These are phyloP conservation scores for Ascosphaera acerosa DNA, from an alignment of 2,329 filamentous ascomycete genomes.

Conservation along the genomic window DNA sequence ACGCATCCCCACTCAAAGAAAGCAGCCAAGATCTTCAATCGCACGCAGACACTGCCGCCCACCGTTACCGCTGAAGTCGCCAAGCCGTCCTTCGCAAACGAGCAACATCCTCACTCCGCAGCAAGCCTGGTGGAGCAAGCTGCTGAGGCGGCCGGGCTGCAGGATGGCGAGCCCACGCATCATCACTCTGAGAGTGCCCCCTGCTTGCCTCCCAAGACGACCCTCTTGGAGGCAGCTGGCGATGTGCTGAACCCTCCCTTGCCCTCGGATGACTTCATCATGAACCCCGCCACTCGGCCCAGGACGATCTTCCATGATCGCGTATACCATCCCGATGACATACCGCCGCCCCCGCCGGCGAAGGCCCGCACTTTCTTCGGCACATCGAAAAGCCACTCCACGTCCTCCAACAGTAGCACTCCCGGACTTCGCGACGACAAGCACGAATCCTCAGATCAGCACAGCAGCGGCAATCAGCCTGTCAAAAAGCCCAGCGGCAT, in stretches of 20 bases:
- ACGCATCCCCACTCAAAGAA: conserved; percentile 24
- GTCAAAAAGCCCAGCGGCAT: conserved; percentile 23
- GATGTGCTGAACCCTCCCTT: conserved; percentile 79
- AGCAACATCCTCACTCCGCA: background rate
- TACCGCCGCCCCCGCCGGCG: conserved; percentile 45
- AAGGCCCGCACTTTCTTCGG: conserved; percentile 18
- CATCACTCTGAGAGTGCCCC: too few species aligned
- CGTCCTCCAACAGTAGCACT: conserved; percentile 2
- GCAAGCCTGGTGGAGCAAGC: background rate
- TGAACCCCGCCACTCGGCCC: conserved; percentile 56
- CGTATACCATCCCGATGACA: conserved; percentile 80
- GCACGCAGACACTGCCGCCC: conserved; percentile 46
- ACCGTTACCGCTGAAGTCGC: conserved; percentile 9
- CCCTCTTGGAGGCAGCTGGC: conserved; percentile 82
- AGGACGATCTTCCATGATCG: conserved; percentile 93
- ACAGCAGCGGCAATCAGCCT: background rate
- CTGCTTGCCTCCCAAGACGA: conserved; percentile 48
- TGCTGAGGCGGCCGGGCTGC: background rate
- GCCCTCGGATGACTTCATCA: conserved; percentile 54
- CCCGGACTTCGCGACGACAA: conserved; percentile 2
- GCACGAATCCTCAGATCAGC: background rate
- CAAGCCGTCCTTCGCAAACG: conserved; percentile 3
- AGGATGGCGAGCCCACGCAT: too few species aligned
- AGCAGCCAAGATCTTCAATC: conserved; percentile 39
- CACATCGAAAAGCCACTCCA: conserved; percentile 5